Evolutionary conservation across 371 early-diverging fungal genomes (phyloP), one percentile per base, ranked within the genome.

Genomic region (Mucor velutinosus): DNA sequence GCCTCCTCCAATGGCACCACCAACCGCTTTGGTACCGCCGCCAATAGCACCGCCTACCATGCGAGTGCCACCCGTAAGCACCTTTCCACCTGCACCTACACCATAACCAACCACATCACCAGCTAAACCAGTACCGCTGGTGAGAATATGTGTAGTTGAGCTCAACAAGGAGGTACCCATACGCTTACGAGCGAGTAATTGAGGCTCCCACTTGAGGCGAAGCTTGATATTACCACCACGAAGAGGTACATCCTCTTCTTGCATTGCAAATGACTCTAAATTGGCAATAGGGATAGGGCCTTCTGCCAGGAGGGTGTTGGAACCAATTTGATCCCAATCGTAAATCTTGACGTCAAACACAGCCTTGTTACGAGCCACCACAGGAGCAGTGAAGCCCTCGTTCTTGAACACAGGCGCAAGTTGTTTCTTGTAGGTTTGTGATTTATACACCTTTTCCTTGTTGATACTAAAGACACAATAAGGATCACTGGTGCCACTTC

Each of bases 301-400:
- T 49, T 71, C 76, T 17, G 79, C 81, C 14, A 92, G 72, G 30
- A 84, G 74, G 47, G 78, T 79, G 65, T 85, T 75, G n/a, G 77
- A 64, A 47, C 81, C 78, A 33, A 92, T 66, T 77, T 90, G 88
- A 68, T 92, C 91, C 93, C 93, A 92, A 75, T 92, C 93, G 64
- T 77, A 90, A 14, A 90, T 80, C 53, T 90, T 89, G 14, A 87
- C 75, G 12, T 76, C 67, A 60, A 91, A 77, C 47, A 76, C 71
- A 17, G 89, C 75, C 11, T 74, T 74, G 4, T 60, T 77, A 56
- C 84, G 79, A 25, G 72, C 74, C 60, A 82, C 77, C 55, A 92
- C 76, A 1, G 84, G 86, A 58, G 92, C 72, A 32, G 84, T 83
- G 67, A 92, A 89, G 30, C 68, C 78, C 66, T 92, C 90, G 68